phyloP scores from a whole-genome alignment of 192 early-diverging fungal genomes.

The Backusella psychrophila region DNA sequence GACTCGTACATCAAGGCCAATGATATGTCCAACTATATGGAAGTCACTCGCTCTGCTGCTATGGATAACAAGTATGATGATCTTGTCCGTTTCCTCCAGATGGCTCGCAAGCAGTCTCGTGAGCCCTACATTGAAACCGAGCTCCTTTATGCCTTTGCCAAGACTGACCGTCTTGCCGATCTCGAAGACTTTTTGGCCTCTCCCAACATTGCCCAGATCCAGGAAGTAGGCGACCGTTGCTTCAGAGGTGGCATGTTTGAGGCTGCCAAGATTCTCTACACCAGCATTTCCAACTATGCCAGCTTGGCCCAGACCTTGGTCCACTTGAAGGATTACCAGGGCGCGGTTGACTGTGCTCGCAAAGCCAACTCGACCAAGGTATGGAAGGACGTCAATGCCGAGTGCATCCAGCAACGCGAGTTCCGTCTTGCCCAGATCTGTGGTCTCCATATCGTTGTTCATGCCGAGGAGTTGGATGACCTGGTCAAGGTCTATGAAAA shows the following conservation, averaged over 20 bases:
- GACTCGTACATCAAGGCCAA: conserved; percentile 96
- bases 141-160: conserved; percentile 93
- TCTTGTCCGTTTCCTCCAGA: conserved; percentile 87
- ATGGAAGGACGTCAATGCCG: conserved; percentile 99
- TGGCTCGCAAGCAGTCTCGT: conserved; percentile 92
- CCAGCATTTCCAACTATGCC: conserved; percentile 98
- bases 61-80: conserved; percentile 92
- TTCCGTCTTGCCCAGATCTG: conserved; percentile 98
- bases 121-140: conserved; percentile 97
- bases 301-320: conserved; percentile 95
- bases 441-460: conserved; percentile 92
- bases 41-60: conserved; percentile 82
- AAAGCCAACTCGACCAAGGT: conserved; percentile 99
- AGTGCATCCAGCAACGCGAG: conserved; percentile 93
- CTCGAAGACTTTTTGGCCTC: conserved; percentile 91
- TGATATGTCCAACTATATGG: conserved; percentile 84
- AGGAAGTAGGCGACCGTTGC: conserved; percentile 94
- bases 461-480: conserved; percentile 95
- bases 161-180: conserved; percentile 88
- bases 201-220: conserved; percentile 95
- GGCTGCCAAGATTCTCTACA: conserved; percentile 93
- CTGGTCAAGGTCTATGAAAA: conserved; percentile 88
- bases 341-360: conserved; percentile 96
- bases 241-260: conserved; percentile 90
- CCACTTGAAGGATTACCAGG: conserved; percentile 92